Conservation (phyloP, 2,329 filamentous ascomycete genomes). For the Pseudocercospora macadamiae region DNA sequence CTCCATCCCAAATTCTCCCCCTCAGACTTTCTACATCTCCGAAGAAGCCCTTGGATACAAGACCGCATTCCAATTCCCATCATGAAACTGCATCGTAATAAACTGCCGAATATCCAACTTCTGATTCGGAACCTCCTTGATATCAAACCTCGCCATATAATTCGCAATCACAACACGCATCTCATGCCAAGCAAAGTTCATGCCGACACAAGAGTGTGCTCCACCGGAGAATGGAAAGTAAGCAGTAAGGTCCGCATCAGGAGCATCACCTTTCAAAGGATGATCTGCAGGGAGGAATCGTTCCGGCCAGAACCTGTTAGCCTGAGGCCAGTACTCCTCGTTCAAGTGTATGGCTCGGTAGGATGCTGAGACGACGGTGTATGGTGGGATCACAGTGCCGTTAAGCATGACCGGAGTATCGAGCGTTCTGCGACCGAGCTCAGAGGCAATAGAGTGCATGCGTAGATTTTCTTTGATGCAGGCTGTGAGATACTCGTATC, state of each 20-base stretch:
- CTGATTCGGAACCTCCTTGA: constrained; percentile 10
- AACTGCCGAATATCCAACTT: constrained; percentile 16
- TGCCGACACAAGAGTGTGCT: constrained; percentile 12
- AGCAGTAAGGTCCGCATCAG: constrained; percentile 3
- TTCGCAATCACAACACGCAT: constrained; percentile 15
- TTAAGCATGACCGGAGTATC: neutral
- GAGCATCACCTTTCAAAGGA: constrained; percentile 12
- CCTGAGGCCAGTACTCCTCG: constrained; percentile 17
- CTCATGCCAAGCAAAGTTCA: constrained; percentile 15
- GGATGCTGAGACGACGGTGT: constrained; percentile 19
- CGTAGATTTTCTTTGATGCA: constrained; percentile 19
- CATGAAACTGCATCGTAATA: constrained; percentile 19
- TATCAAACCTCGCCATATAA: constrained; percentile 6
- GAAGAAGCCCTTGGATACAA: constrained; percentile 5
- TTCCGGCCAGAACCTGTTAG: constrained; percentile 16
- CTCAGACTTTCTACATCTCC: neutral
- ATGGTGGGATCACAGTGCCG: constrained; percentile 9
- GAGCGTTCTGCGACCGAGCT: constrained; percentile 10
- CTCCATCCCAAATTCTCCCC: too few relatives aligned
- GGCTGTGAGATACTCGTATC: constrained; percentile 10
- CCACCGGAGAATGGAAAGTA: constrained; percentile 19
- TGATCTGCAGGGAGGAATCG: constrained; percentile 10
- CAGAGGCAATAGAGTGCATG: constrained; percentile 16
- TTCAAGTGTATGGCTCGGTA: constrained; percentile 12
- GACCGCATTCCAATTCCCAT: constrained; percentile 9